A percentile compares a stretch with the other conserved stretches of the same genome.
Conservation (phyloP, 352 stramenopile species). For the Pythium insidiosum region DNA sequence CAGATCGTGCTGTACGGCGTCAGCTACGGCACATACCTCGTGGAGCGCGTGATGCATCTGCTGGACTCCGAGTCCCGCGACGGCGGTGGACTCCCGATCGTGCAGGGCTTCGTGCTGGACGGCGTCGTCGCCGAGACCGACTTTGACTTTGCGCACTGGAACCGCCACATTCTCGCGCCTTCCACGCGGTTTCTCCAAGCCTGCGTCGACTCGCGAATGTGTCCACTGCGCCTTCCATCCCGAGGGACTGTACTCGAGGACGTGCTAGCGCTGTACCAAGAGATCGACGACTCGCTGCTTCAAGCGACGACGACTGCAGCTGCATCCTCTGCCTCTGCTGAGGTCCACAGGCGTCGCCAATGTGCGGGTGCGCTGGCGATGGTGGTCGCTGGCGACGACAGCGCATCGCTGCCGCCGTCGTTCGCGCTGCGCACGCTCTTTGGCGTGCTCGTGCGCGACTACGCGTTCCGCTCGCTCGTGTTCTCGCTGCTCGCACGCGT, state of each 20-base stretch:
- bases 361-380: conserved; percentile 1
- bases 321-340: too few species aligned
- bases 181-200: conserved; percentile 19
- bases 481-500: conserved; percentile 24
- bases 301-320: too few species aligned
- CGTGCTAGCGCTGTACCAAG: conserved; percentile 21
- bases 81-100: too few species aligned
- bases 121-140: conserved; percentile 21
- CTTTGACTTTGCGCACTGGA: conserved; percentile 25
- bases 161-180: conserved; percentile 19
- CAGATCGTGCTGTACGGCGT: conserved; percentile 39
- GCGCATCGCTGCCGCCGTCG: conserved; percentile 4
- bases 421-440: conserved; percentile 24
- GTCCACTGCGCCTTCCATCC: conserved; percentile 16
- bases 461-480: conserved; percentile 15
- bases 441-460: conserved; percentile 21
- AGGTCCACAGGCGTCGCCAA: too few species aligned
- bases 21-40: conserved; percentile 51
- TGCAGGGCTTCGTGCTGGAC: conserved; percentile 48
- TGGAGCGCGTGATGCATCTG: conserved; percentile 44
- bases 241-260: conserved; percentile 15
- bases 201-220: conserved; percentile 11
- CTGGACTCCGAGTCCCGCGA: conserved; percentile 10
- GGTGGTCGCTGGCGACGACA: too few species aligned
- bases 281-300: conserved; percentile 19